Evolutionary conservation across 2,329 filamentous ascomycete species (phyloP).

Genomic region (Chaetomium olivaceum): DNA sequence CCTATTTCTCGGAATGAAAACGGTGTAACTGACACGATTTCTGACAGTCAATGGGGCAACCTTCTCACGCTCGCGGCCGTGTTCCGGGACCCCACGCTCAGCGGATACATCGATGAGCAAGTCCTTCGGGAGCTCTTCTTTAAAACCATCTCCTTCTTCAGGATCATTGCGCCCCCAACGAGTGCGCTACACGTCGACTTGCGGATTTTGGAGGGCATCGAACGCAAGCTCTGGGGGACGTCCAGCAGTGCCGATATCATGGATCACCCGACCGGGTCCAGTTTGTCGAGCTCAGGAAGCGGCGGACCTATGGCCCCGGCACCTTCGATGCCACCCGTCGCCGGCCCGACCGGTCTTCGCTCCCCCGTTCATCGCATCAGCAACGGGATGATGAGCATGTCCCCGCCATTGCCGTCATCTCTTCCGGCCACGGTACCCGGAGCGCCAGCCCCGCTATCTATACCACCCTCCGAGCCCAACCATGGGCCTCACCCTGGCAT

Average conservation of each 20-base stretch:
- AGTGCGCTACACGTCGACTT: constrained; percentile 74
- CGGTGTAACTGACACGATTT: constrained; percentile 2
- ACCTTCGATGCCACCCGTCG: constrained; percentile 17
- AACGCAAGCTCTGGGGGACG: constrained; percentile 44
- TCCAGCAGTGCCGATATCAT: constrained; percentile 19
- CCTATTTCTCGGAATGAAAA: neutral
- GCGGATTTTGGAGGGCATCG: constrained; percentile 65
- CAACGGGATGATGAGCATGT: constrained; percentile 16
- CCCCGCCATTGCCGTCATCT: constrained; percentile 10
- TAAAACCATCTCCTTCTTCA: constrained; percentile 76
- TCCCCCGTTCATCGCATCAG: constrained; percentile 18
- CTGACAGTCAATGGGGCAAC: constrained; percentile 85
- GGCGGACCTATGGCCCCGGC: constrained; percentile 15
- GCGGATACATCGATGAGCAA: constrained; percentile 55
- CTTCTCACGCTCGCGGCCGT: constrained; percentile 85
- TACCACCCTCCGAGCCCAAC: neutral
- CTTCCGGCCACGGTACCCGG: neutral
- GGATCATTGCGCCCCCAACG: constrained; percentile 67
- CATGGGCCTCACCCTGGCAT: constrained; percentile 9
- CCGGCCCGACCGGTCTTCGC: constrained; percentile 13
- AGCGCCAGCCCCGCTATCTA: neutral
- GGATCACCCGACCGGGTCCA: constrained; percentile 26
- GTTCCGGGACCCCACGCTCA: constrained; percentile 66
- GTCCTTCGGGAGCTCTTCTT: constrained; percentile 62
- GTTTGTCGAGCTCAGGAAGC: constrained; percentile 30